Evolutionary conservation across 306 rosid species (phyloP).

Genomic region (Ceratonia siliqua): DNA sequence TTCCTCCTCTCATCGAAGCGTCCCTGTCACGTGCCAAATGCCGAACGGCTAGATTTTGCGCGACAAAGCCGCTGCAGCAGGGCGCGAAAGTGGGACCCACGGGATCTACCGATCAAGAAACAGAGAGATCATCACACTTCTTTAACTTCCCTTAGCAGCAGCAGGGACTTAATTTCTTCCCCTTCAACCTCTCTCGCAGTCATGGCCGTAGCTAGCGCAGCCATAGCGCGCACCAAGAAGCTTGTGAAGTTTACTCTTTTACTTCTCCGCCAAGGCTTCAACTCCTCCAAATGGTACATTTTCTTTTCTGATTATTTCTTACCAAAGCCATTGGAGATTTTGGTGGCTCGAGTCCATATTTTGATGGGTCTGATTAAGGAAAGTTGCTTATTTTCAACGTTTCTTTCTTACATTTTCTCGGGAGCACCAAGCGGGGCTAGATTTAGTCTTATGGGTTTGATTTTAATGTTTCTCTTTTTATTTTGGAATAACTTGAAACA

Average conservation of each 20-base stretch:
- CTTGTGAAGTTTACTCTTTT: constrained; percentile 64
- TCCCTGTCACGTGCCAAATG: constrained; percentile 27
- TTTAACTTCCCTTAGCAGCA: neutral
- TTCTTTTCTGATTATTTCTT: neutral
- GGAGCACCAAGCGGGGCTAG: neutral
- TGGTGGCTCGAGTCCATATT: neutral
- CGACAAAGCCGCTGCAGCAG: neutral
- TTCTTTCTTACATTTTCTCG: neutral
- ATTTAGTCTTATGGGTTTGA: neutral
- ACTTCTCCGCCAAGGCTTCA: constrained; percentile 72
- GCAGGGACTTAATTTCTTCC: too few relatives aligned
- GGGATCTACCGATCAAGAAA: constrained; percentile 22
- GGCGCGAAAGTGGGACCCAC: constrained; percentile 9
- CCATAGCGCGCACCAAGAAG: constrained; percentile 61
- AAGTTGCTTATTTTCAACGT: neutral
- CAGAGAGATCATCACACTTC: neutral
- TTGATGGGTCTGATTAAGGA: neutral
- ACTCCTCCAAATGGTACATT: constrained; percentile 85
- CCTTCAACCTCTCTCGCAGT: constrained; percentile 7
- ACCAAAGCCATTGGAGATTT: too few relatives aligned
- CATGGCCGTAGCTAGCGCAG: constrained; percentile 65
- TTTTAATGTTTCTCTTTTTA: neutral
- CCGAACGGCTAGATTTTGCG: constrained; percentile 43
- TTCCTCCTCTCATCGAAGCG: neutral
- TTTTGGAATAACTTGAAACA: neutral